Base-by-base conservation (phyloP, 2,329 filamentous ascomycete genomes). In the Fusarium sp. region DNA sequence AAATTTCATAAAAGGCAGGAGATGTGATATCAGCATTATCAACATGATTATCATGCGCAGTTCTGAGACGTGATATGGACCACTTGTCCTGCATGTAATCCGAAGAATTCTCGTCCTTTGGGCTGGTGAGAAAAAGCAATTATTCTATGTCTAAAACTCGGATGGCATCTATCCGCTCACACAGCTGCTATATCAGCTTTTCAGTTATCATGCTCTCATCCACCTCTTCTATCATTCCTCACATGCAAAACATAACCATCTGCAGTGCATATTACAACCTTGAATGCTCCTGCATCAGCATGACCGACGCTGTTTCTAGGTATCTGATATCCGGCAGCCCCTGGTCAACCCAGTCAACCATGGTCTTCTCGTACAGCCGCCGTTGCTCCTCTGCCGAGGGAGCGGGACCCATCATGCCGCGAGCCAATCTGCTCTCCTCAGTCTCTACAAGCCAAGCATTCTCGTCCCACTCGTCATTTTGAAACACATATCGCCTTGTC, bases 371-470 rank as follows among this genome's bases (percentile, higher is more conserved):
- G 8, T 73, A 75, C 34, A 75, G 11, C 26, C 51, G 12, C 26
- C 42, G 41, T 34, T 75, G 72, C 13, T 69, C 66, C 24, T 73
- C 65, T 30, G 57, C 36, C 1, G 61, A 70, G 6, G 69, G 65
- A 30, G 72, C 72, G 42, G 61, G 60, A 3, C 39, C 39, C 5
- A 44, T 15, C 6, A 75, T n/a, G 4, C 72, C 72, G 14, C 72
- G 54, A 7, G 28, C 60, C 3, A 20, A 30, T 26, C 72, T 62
- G 18, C 72, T 75, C 30, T 75, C 72, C 7, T 18, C 38, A 9
- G 72, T 75, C 45, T 75, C 72, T 3, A 59, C n/a, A 8, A 75
- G 26, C 72, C 68, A 75, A 12, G 72, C 72, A 17, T 75, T 45
- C 20, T 75, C 72, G 36, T 73, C 72, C 4, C 22, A 12, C 17